Conservation (phyloP, 2,329 filamentous ascomycete genomes). For the Phialophora macrospora region DNA sequence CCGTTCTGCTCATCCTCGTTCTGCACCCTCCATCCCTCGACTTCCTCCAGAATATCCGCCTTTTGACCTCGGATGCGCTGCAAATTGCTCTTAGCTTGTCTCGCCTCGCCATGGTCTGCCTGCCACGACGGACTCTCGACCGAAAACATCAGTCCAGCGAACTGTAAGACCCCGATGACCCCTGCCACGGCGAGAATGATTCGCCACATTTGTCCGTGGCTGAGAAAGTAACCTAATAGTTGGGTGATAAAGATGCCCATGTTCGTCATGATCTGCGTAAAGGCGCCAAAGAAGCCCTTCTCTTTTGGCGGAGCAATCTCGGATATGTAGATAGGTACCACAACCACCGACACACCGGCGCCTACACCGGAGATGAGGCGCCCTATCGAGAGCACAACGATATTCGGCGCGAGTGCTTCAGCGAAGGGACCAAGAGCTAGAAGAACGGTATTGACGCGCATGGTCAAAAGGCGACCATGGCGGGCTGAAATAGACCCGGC, state of each 20-base stretch:
- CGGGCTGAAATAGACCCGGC: conserved; percentile 77
- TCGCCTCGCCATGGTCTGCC: conserved; percentile 66
- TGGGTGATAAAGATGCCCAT: conserved; percentile 85
- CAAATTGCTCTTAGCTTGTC: conserved; percentile 69
- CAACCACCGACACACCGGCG: conserved; percentile 86
- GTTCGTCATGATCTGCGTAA: conserved; percentile 95
- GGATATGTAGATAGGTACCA: conserved; percentile 92
- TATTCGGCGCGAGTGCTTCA: conserved; percentile 72
- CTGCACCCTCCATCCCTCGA: conserved; percentile 62
- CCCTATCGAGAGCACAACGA: conserved; percentile 71
- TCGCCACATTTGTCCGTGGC: conserved; percentile 78
- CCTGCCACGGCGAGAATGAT: conserved; percentile 78
- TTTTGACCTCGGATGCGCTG: conserved; percentile 74
- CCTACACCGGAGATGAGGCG: conserved; percentile 81
- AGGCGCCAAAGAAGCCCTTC: conserved; percentile 77
- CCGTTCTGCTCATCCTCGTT: conserved; percentile 33
- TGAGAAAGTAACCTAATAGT: conserved; percentile 83
- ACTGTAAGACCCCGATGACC: conserved; percentile 69
- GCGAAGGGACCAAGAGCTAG: conserved; percentile 76
- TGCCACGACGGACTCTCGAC: conserved; percentile 90
- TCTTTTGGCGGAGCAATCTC: conserved; percentile 80
- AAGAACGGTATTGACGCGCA: conserved; percentile 77
- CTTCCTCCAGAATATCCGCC: conserved; percentile 74
- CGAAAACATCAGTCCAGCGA: conserved; percentile 72
- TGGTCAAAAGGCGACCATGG: conserved; percentile 74